These are phyloP conservation scores for Ganoderma lucidum DNA, from an alignment of 1,284 basidiomycete species.

Conservation along the genomic window DNA sequence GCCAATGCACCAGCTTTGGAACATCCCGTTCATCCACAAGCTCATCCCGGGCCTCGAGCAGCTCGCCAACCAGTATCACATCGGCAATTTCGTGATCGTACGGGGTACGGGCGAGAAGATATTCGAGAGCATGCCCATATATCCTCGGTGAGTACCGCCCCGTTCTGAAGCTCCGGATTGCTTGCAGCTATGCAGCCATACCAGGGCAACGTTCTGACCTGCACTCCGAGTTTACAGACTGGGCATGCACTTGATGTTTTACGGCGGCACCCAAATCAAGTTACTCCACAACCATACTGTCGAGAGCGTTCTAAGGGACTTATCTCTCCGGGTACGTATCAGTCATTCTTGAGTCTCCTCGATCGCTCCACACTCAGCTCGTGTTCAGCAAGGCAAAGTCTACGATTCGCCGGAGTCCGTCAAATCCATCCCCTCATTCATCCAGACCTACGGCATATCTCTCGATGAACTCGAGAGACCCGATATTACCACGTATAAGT, in stretches of 20 bases:
- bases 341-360: background rate
- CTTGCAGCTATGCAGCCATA: background rate
- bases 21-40: conserved; percentile 51
- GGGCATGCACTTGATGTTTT: conserved; percentile 86
- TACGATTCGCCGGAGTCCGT: conserved; percentile 64
- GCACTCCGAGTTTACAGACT: conserved; percentile 43
- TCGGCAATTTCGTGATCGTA: conserved; percentile 74
- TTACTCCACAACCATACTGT: conserved; percentile 63
- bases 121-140: conserved; percentile 86
- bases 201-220: conserved; percentile 6
- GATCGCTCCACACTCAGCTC: background rate
- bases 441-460: conserved; percentile 75
- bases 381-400: conserved; percentile 56
- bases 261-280: conserved; percentile 60
- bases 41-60: conserved; percentile 64
- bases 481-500: conserved; percentile 67
- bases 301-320: conserved; percentile 66
- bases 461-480: conserved; percentile 71
- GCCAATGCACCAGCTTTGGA: conserved; percentile 38
- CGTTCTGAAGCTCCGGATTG: background rate
- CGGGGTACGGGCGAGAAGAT: conserved; percentile 66
- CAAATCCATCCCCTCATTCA: conserved; percentile 74
- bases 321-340: conserved; percentile 65
- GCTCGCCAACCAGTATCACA: conserved; percentile 59
- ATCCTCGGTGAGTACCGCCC: conserved; percentile 53